Evolutionary conservation across 768 basidiomycete species (phyloP), one percentile per base, ranked within the genome.

Genomic region (Tricholoma saponaceum): DNA sequence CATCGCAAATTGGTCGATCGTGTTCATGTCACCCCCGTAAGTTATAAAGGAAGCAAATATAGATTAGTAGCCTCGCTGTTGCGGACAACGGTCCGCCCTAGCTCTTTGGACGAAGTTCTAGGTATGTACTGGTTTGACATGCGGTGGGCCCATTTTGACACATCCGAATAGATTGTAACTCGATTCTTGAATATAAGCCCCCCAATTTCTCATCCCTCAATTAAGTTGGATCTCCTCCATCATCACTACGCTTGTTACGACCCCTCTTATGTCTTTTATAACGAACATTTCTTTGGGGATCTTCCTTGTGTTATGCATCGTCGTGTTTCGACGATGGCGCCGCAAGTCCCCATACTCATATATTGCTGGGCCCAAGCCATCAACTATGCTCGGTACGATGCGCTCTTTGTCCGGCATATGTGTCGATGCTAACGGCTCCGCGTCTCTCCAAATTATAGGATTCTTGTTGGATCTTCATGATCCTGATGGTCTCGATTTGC

Each of bases 381-480:
- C 63, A 8, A 58, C 63, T 9, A 51, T 43, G 18, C 51, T 62
- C 26, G 63, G 63, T 62, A 49, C 33, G 50, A 30, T 13, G 12
- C 14, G 3, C 6, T 28, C 12, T 12, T 14, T 33, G 14, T 49
- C 35, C 20, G n/a, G 10, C 18, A 23, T 39, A 14, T 14, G 13
- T 20, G 12, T 30, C 5, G 20, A 5, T 14, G 37, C 35, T 43
- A 6, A 50, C 9, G 10, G n/a, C 52, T 20, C 28, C 23, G 5
- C 28, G 32, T 23, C 23, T 5, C 43, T 47, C 16, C 25, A 8
- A 7, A 26, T 26, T 25, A 14, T 26, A 67, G 67, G 64, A 26
- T 67, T 61, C 43, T 44, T 67, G 20, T 30, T 66, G 6, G 67
- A 67, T 53, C 51, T 67, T 2, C 65, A 67, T 26, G 61, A 60